A percentile compares a stretch with the other conserved stretches of the same genome.
phyloP scores from a whole-genome alignment of 441 rosid genomes.

The Syzygium malaccense region DNA sequence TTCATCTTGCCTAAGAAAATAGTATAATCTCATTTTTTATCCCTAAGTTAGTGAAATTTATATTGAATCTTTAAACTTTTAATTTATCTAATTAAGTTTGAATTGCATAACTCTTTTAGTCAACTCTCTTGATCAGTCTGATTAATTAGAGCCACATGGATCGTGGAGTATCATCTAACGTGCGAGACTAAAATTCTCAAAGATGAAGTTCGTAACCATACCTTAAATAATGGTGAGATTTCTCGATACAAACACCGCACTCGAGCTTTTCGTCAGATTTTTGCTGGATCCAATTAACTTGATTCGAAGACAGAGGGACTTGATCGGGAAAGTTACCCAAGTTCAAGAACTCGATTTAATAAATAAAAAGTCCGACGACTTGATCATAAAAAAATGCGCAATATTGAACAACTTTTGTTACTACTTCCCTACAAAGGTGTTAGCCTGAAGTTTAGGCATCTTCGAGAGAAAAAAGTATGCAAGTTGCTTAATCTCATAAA shows the following conservation, averaged over 20 bases:
- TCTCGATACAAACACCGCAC: background rate
- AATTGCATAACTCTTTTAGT: background rate
- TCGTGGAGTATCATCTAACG: background rate
- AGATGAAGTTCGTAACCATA: background rate
- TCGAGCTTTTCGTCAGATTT: background rate
- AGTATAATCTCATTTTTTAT: background rate
- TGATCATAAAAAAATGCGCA: accelerated
- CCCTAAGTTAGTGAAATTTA: background rate
- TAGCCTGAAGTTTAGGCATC: background rate
- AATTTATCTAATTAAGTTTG: background rate
- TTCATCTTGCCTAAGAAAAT: background rate
- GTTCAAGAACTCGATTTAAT: background rate
- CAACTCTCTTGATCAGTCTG: background rate
- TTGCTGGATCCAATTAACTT: background rate
- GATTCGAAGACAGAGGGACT: background rate
- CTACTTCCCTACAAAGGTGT: background rate
- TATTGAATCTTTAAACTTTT: background rate
- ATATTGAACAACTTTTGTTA: background rate
- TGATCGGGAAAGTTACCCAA: background rate
- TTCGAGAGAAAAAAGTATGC: background rate
- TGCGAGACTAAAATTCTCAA: no score
- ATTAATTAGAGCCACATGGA: background rate
- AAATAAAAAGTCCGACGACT: background rate
- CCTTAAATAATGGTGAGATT: background rate
- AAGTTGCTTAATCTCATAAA: background rate